Evolutionary conservation across 768 basidiomycete genomes (phyloP).

Genomic region (Pleurotus djamor): DNA sequence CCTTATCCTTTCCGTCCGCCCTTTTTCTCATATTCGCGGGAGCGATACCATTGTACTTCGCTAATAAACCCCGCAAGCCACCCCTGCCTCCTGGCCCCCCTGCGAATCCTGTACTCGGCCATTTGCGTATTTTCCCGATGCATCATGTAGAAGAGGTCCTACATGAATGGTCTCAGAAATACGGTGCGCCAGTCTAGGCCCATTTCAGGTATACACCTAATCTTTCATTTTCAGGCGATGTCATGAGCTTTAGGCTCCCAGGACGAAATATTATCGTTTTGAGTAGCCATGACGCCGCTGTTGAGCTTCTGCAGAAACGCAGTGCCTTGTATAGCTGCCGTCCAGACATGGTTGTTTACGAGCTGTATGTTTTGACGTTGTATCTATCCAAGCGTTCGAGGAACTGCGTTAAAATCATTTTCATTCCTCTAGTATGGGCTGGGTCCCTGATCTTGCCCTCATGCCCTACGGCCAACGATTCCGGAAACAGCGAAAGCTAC

Average conservation of each 20-base stretch:
- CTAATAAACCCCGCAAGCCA: not conserved
- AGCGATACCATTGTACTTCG: too few relatives aligned
- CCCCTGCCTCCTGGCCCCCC: conserved; percentile 22
- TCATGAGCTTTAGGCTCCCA: conserved; percentile 18
- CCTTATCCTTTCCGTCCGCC: too few relatives aligned
- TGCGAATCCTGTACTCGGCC: conserved; percentile 23
- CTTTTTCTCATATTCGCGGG: too few relatives aligned
- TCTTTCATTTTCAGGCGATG: conserved; percentile 15
- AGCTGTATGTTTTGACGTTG: conserved; percentile 12
- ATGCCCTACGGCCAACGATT: conserved; percentile 15
- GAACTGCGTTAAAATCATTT: not conserved
- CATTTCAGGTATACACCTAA: not conserved
- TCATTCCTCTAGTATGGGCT: conserved; percentile 13
- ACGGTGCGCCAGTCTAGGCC: conserved; percentile 16
- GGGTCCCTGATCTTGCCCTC: conserved; percentile 11
- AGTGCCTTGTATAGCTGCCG: conserved; percentile 23
- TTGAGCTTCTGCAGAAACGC: conserved; percentile 23
- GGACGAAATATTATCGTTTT: conserved; percentile 23
- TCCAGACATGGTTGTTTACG: conserved; percentile 13
- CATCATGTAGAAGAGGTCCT: conserved; percentile 16
- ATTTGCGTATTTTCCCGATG: conserved; percentile 20
- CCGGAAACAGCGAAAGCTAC: conserved; percentile 13
- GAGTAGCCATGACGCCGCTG: conserved; percentile 18
- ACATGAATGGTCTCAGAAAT: conserved; percentile 23
- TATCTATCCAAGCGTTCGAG: not conserved